Percentiles rank a stretch among this genome's conserved stretches.
Conservation (phyloP, 1,284 basidiomycete genomes). For the Athelia sp. region DNA sequence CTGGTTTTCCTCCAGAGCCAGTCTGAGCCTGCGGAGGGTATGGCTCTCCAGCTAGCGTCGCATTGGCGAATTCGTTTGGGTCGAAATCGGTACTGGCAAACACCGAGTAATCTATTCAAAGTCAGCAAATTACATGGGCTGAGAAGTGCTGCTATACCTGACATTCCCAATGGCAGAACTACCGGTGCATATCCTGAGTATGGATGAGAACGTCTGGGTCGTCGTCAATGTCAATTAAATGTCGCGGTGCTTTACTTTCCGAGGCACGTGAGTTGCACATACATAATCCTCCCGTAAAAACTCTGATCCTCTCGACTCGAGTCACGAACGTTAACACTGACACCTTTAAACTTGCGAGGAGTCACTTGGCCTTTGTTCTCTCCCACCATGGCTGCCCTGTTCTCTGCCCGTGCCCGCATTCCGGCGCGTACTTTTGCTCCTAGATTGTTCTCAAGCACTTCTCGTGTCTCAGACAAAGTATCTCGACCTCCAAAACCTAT, state of each 20-base stretch:
- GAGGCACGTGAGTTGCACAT: too few relatives aligned
- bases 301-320: neutral
- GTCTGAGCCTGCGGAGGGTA: slow-evolving; percentile 45
- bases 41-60: slow-evolving; percentile 74
- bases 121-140: too few relatives aligned
- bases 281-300: too few relatives aligned
- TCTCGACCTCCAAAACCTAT: slow-evolving; percentile 70
- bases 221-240: too few relatives aligned
- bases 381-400: slow-evolving; percentile 7
- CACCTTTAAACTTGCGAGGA: neutral
- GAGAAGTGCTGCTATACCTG: too few relatives aligned
- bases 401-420: slow-evolving; percentile 11
- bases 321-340: neutral
- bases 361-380: neutral
- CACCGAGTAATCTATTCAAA: slow-evolving; percentile 52
- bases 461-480: slow-evolving; percentile 31
- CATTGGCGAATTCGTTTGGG: slow-evolving; percentile 84
- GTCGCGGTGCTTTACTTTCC: too few relatives aligned
- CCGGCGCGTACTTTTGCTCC: slow-evolving; percentile 7
- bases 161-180: too few relatives aligned
- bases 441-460: slow-evolving; percentile 30
- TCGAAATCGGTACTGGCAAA: slow-evolving; percentile 73
- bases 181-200: too few relatives aligned
- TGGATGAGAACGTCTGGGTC: too few relatives aligned
- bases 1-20: slow-evolving; percentile 15